These are phyloP conservation scores for Boletus barrowsii DNA, from an alignment of 768 basidiomycete genomes.

Conservation along the genomic window DNA sequence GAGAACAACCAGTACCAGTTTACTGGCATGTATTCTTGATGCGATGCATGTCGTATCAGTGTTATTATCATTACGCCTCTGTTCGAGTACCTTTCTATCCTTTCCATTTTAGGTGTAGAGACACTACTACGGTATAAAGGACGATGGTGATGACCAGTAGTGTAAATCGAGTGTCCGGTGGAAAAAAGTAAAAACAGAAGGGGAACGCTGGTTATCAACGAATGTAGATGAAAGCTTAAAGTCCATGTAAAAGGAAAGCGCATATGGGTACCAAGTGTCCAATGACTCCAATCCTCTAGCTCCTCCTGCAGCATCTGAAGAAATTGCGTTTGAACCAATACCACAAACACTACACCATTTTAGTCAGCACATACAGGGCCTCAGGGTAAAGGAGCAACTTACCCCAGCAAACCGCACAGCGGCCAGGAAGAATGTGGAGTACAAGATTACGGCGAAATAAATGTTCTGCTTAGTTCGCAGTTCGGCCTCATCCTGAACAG, in stretches of 20 bases:
- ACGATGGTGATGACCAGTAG: slow-evolving; percentile 17
- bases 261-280: slow-evolving; percentile 10
- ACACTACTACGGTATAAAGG: slow-evolving; percentile 16
- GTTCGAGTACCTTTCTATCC: slow-evolving; percentile 26
- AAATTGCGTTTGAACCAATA: slow-evolving; percentile 84
- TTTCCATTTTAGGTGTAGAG: slow-evolving; percentile 20
- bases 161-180: slow-evolving; percentile 25
- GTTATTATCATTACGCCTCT: slow-evolving; percentile 10
- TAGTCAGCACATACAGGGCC: slow-evolving; percentile 1
- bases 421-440: slow-evolving; percentile 73
- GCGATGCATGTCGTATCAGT: slow-evolving; percentile 2
- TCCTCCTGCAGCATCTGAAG: slow-evolving; percentile 77
- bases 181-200: slow-evolving; percentile 5
- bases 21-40: slow-evolving; percentile 59
- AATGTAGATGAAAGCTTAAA: slow-evolving; percentile 31
- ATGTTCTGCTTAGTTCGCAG: slow-evolving; percentile 49
- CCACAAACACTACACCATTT: slow-evolving; percentile 60
- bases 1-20: slow-evolving; percentile 34
- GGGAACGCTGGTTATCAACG: slow-evolving; percentile 23
- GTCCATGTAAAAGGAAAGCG: slow-evolving; percentile 24
- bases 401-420: slow-evolving; percentile 75
- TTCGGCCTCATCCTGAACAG: slow-evolving; percentile 37
- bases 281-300: slow-evolving; percentile 47
- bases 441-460: slow-evolving; percentile 79
- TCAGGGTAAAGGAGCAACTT: slow-evolving; percentile 29